phyloP scores from a whole-genome alignment of 169 alveolate species.

The Plasmodium chabaudi region DNA sequence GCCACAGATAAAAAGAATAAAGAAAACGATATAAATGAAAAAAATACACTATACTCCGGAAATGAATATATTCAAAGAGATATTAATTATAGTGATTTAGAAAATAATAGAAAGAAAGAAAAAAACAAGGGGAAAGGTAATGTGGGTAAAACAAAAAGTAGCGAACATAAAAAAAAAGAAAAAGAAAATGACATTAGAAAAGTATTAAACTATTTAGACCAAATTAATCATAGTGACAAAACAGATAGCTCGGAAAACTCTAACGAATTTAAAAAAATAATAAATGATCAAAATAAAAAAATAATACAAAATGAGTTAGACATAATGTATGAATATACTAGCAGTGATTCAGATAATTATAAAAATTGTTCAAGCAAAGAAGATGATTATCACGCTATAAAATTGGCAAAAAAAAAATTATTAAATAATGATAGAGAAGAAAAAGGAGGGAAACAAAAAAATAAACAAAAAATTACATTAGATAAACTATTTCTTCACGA shows the following conservation, averaged over 20 bases:
- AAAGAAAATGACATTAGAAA: not conserved
- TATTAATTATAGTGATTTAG: not conserved
- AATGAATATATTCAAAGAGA: not conserved
- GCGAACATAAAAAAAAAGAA: not conserved
- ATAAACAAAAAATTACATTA: slow-evolving; percentile 45
- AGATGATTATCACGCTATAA: too few species aligned
- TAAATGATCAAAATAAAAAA: slow-evolving; percentile 11
- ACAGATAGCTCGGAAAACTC: slow-evolving; percentile 19
- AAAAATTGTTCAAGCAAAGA: not conserved
- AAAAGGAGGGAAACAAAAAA: not conserved
- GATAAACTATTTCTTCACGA: slow-evolving; percentile 34
- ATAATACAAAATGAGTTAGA: slow-evolving; percentile 22
- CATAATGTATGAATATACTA: slow-evolving; percentile 21
- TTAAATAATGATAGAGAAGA: not conserved
- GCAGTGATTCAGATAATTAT: not conserved
- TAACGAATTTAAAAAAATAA: slow-evolving; percentile 21
- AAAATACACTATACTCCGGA: not conserved
- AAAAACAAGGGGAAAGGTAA: not conserved
- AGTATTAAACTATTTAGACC: not conserved
- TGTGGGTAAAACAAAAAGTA: not conserved
- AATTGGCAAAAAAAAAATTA: not conserved
- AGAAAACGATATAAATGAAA: slow-evolving; percentile 6
- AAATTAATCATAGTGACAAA: not conserved
- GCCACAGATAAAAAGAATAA: not conserved
- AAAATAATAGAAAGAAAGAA: not conserved